A percentile compares a stretch with the other conserved stretches of the same genome.
Evolutionary conservation across 495 filamentous ascomycete species (phyloP).

Genomic region (Parmelia sp.): DNA sequence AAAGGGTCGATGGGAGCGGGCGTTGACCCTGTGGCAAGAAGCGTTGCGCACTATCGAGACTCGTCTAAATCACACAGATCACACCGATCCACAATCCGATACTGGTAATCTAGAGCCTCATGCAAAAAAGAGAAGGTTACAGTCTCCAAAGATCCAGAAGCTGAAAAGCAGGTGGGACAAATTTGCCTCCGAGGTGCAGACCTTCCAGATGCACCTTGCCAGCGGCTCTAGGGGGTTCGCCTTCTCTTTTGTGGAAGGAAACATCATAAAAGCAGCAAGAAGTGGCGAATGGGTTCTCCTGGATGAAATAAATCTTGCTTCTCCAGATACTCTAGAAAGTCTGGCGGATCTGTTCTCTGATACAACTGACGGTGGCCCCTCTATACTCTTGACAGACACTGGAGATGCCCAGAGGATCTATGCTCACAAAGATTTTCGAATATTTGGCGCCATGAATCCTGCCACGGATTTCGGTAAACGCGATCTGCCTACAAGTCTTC

Average conservation of each 20-base stretch:
- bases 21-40: slow-evolving; percentile 81
- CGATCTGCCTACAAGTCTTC: slow-evolving; percentile 76
- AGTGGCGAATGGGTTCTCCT: slow-evolving; percentile 98
- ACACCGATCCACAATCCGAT: slow-evolving; percentile 10
- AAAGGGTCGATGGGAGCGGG: slow-evolving; percentile 74
- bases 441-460: slow-evolving; percentile 99
- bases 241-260: slow-evolving; percentile 93
- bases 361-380: slow-evolving; percentile 59
- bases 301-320: slow-evolving; percentile 95
- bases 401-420: slow-evolving; percentile 82
- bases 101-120: slow-evolving; percentile 45
- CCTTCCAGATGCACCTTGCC: slow-evolving; percentile 74
- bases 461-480: slow-evolving; percentile 95
- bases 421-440: slow-evolving; percentile 87
- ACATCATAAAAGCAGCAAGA: slow-evolving; percentile 81
- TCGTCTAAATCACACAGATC: slow-evolving; percentile 46
- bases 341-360: slow-evolving; percentile 78
- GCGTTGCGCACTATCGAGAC: slow-evolving; percentile 76
- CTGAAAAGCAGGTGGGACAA: slow-evolving; percentile 71
- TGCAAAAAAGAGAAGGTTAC: slow-evolving; percentile 75
- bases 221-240: slow-evolving; percentile 77
- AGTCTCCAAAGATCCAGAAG: slow-evolving; percentile 57
- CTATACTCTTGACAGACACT: slow-evolving; percentile 82
- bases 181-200: slow-evolving; percentile 68
- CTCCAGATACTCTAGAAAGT: slow-evolving; percentile 88